These are phyloP conservation scores for Penicillium sp. DNA, from an alignment of 2,329 filamentous ascomycete genomes.

Conservation along the genomic window DNA sequence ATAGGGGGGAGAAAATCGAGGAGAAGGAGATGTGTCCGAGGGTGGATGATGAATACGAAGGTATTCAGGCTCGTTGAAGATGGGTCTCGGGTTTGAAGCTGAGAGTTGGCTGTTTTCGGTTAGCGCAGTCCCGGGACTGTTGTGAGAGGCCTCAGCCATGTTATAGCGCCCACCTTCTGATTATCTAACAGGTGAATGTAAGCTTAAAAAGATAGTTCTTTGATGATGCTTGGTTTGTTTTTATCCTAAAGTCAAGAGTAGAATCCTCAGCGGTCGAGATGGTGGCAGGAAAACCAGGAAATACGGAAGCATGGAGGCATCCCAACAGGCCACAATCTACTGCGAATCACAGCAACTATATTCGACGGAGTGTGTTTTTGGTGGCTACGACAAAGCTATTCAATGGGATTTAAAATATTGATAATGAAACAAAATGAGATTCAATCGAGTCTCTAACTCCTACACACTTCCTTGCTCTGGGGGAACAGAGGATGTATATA, in stretches of 20 bases:
- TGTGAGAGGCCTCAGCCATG: slow-evolving; percentile 16
- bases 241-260: neutral
- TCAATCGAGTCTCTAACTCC: slow-evolving; percentile 24
- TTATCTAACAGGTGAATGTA: neutral
- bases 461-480: slow-evolving; percentile 34
- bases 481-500: slow-evolving; percentile 39
- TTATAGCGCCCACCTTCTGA: slow-evolving; percentile 20
- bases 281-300: neutral
- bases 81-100: slow-evolving; percentile 42
- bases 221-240: neutral
- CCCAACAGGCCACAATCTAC: neutral
- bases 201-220: neutral
- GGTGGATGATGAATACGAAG: slow-evolving; percentile 31
- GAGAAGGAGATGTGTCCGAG: slow-evolving; percentile 20
- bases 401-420: neutral
- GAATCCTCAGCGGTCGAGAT: neutral
- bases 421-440: slow-evolving; percentile 24
- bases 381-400: neutral
- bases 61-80: slow-evolving; percentile 33
- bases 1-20: slow-evolving; percentile 23
- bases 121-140: slow-evolving; percentile 34
- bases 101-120: slow-evolving; percentile 43
- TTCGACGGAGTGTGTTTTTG: neutral
- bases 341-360: neutral
- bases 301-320: neutral